Conservation (phyloP, 2,329 filamentous ascomycete species). For the Gyromitra esculenta region DNA sequence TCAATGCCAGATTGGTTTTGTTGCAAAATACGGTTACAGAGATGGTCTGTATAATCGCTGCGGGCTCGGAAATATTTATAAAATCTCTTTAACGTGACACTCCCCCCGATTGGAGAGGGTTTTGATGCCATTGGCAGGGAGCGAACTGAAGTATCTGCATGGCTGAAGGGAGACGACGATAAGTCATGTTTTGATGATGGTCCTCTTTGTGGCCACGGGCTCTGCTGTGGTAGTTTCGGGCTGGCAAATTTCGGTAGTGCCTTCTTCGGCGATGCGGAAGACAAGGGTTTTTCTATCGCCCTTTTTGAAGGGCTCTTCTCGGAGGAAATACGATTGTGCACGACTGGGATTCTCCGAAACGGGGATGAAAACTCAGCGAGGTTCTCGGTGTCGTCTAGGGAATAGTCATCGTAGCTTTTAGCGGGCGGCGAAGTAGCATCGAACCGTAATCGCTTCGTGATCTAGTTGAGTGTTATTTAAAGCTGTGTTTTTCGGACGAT, state of each 20-base stretch:
- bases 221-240: background rate
- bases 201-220: background rate
- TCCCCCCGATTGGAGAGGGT: conserved; percentile 1
- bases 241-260: background rate
- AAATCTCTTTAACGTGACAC: conserved; percentile 17
- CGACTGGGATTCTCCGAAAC: background rate
- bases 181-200: background rate
- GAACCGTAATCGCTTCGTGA: background rate
- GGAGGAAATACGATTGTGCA: background rate
- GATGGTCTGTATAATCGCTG: conserved; percentile 15
- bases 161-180: background rate
- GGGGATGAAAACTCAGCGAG: background rate
- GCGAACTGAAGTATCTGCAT: too few species aligned
- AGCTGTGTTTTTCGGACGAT: background rate
- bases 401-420: background rate
- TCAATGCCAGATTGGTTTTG: background rate
- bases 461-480: background rate
- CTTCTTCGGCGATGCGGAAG: background rate
- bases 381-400: background rate
- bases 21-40: background rate
- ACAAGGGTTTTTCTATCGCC: background rate
- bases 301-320: background rate
- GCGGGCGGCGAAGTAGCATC: background rate
- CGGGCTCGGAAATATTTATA: conserved; percentile 28
- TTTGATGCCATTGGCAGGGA: background rate